Percentiles rank a stretch among this genome's conserved stretches.
These are phyloP conservation scores for Andrographis paniculata DNA, from an alignment of 305 asterid species.

Conservation along the genomic window DNA sequence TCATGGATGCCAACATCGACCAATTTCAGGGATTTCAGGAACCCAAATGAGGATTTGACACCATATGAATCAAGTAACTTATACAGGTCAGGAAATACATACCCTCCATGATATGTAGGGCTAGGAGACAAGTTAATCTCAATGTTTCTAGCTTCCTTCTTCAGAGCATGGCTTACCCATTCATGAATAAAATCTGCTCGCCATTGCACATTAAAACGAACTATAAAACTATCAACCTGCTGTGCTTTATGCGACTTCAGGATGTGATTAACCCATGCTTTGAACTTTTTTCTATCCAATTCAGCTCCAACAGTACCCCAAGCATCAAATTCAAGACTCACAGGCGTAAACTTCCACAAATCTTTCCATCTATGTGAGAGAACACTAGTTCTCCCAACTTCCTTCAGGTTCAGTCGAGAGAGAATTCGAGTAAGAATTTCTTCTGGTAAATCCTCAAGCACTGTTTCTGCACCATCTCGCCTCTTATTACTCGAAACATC, in stretches of 20 bases:
- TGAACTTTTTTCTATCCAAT: background rate
- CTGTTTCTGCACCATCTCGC: background rate
- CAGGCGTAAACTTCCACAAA: constrained; percentile 9
- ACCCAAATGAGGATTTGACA: constrained; percentile 1
- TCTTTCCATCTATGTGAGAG: constrained; percentile 12
- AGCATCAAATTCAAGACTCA: too few relatives aligned
- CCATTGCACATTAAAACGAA: background rate
- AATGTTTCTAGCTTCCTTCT: constrained; percentile 6
- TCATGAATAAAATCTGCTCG: background rate
- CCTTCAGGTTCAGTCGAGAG: constrained; percentile 7
- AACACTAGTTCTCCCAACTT: constrained; percentile 12
- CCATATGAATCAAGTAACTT: constrained; percentile 5
- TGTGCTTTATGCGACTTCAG: constrained; percentile 2
- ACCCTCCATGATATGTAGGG: too few relatives aligned
- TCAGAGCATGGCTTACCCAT: constrained; percentile 7
- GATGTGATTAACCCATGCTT: constrained; percentile 5
- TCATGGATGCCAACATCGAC: too few relatives aligned
- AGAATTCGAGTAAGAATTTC: constrained; percentile 12
- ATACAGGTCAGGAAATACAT: constrained; percentile 2
- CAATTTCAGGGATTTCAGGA: constrained; percentile 5
- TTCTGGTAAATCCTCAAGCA: constrained; percentile 8
- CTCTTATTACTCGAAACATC: background rate
- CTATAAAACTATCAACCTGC: background rate
- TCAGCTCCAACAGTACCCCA: too few relatives aligned
- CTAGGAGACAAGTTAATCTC: background rate